These are phyloP conservation scores for Picochlorum sp. DNA, from an alignment of 139 green algal genomes.

Conservation along the genomic window DNA sequence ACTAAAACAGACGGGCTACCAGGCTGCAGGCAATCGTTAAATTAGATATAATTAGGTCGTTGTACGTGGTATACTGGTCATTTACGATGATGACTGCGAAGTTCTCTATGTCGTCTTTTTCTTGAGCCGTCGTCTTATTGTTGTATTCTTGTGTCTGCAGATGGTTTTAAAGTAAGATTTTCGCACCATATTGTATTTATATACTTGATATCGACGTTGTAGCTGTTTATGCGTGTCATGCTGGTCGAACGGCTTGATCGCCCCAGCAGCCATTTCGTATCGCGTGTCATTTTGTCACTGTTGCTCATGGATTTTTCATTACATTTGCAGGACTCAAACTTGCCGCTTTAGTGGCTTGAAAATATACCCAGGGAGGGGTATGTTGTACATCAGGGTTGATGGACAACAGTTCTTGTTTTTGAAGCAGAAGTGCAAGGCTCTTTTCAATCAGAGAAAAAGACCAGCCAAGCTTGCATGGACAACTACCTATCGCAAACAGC, in stretches of 20 bases:
- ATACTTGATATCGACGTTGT: neutral
- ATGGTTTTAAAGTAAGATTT: constrained; percentile 8
- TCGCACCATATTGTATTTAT: neutral
- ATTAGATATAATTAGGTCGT: no score
- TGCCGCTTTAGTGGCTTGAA: constrained; percentile 97
- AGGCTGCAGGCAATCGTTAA: no score
- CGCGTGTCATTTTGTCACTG: neutral
- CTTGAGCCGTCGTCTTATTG: neutral
- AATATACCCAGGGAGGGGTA: constrained; percentile 93
- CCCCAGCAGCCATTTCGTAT: neutral
- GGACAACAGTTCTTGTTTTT: constrained; percentile 93
- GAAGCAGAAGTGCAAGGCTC: constrained; percentile 84
- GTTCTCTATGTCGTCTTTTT: neutral
- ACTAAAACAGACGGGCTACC: no score
- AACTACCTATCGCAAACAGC: constrained; percentile 83
- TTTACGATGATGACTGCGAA: neutral
- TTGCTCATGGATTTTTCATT: neutral
- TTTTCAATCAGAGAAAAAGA: constrained; percentile 85
- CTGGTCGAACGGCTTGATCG: neutral
- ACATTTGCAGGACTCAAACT: constrained; percentile 70
- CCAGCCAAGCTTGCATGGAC: constrained; percentile 98
- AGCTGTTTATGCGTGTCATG: no score
- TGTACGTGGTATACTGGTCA: no score
- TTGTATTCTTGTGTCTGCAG: neutral
- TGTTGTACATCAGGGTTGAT: constrained; percentile 84